Evolutionary conservation across 2,329 filamentous ascomycete genomes (phyloP), one percentile per base, ranked within the genome.

Genomic region (Cytospora chrysosperma): DNA sequence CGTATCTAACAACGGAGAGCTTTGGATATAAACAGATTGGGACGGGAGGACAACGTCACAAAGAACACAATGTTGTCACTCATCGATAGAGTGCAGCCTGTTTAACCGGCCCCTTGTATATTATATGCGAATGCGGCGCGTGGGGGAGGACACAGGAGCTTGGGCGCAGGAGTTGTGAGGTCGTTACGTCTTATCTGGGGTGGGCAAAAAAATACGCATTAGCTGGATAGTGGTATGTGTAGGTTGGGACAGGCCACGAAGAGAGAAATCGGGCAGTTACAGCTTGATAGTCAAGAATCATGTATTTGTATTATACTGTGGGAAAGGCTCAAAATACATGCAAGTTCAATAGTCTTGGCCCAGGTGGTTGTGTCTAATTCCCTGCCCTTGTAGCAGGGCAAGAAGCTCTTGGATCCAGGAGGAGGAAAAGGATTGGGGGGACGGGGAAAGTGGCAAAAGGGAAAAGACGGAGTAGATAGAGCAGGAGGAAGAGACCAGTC

Each of bases 131-230:
- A 53, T 49, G n/a, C 54, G 51, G 59, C 59, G 40, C 24, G 32
- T 55, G 59, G 59, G 43, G 51, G 51, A 13, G 50, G 26, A 27
- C 37, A 55, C 32, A 34, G 27, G 32, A 15, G 40, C 59, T 50
- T 50, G 51, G 59, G 51, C 53, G 34, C 51, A 30, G 59, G 59
- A 52, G 59, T 55, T 61, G 37, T n/a, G 51, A 43, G 54, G 59
- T 61, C 21, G 49, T 37, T 43, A 26, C 55, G 51, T 49, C 15
- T 52, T 61, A 40, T 55, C 28, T 47, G 43, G 43, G 43, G 43
- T 24, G 43, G 43, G n/a, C 43, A 13, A 47, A 47, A 47, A 47
- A 47, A 6, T 12, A 47, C 21, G 43, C 43, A 47, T 47, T 24
- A 24, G 43, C n/a, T 21, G 43, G 43, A 47, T 47, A 47, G 21